Evolutionary conservation across 768 basidiomycete genomes (phyloP).

Genomic region (Termitomyces sp.): DNA sequence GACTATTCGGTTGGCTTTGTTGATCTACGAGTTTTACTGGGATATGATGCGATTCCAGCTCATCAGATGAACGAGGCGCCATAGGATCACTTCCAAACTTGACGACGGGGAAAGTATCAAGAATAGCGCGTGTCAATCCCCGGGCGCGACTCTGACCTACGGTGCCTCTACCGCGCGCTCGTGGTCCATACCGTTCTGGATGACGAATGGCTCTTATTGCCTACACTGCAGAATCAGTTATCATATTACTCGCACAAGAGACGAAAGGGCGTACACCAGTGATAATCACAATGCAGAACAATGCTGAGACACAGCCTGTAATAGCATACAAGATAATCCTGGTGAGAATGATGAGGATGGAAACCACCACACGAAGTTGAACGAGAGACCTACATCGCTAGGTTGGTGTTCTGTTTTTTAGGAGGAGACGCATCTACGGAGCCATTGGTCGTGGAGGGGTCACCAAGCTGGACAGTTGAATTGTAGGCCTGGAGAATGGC

Average conservation of each 20-base stretch:
- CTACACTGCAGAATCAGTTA: constrained; percentile 29
- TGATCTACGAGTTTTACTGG: constrained; percentile 24
- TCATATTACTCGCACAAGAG: background rate
- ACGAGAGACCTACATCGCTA: constrained; percentile 64
- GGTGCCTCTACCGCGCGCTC: constrained; percentile 38
- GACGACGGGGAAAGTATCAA: constrained; percentile 94
- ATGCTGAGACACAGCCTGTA: constrained; percentile 81
- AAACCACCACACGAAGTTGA: constrained; percentile 1
- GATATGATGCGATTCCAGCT: background rate
- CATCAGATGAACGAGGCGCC: background rate
- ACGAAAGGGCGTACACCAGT: constrained; percentile 58
- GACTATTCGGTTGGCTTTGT: constrained; percentile 3
- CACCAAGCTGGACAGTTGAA: constrained; percentile 37
- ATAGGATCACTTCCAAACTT: constrained; percentile 55
- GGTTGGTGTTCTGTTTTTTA: constrained; percentile 40
- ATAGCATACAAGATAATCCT: constrained; percentile 87
- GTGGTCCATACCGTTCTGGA: constrained; percentile 89
- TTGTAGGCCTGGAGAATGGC: constrained; percentile 67
- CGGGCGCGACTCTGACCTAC: constrained; percentile 63
- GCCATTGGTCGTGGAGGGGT: constrained; percentile 20
- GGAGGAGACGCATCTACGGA: constrained; percentile 14
- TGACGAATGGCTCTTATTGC: constrained; percentile 80
- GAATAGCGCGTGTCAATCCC: constrained; percentile 88
- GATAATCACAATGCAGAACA: constrained; percentile 83
- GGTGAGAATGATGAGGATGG: constrained; percentile 2